Evolutionary conservation across 2,329 filamentous ascomycete genomes (phyloP), one percentile per base, ranked within the genome.

Genomic region (Ophidiomyces ophidiicola): DNA sequence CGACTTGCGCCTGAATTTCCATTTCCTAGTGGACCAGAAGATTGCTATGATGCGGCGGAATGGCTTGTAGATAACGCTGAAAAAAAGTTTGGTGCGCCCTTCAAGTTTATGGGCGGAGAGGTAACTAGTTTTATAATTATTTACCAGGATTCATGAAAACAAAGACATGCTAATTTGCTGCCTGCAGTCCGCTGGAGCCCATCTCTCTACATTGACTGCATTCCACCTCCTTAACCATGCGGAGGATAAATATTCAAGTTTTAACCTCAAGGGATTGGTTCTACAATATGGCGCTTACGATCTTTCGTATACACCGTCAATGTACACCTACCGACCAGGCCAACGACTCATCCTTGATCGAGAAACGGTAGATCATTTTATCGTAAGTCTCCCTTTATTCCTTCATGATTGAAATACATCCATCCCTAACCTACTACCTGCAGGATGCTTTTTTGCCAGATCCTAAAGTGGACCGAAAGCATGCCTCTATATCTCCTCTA

Each of bases 1-100:
- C 63, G 74, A 19, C 64, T 74, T 12, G 72, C 73, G 0, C 75
- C 75, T 0, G 73, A 78, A 50, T 43, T 76, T 47, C 70, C 72
- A 0, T 76, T 66, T 50, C 74, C 75, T 0, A 63, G 62, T 0
- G 68, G 62, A 0, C 63, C 66, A 3, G 61, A 77, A 37, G 74
- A 78, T 51, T 74, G 71, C 54, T 66, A 68, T 48, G 73, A 77
- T 49, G 70, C 64, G 3, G 72, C 63, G 0, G 66, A 71, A 42
- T 71, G 69, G 53, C 57, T 77, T 1, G 53, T 71, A 18, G 63
- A 70, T 38, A 59, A 71, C 42, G 62, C 64, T 0, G 52, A 63
- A 42, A 45, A 46, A 5, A 46, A 60, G 4, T 69, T 61, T 46
- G 67, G 67, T 6, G 60, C 53, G 0, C 53, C 58, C 2, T 43